Evolutionary conservation across 768 basidiomycete genomes (phyloP), one percentile per base, ranked within the genome.

Genomic region (Pulveroboletus ravenelii): DNA sequence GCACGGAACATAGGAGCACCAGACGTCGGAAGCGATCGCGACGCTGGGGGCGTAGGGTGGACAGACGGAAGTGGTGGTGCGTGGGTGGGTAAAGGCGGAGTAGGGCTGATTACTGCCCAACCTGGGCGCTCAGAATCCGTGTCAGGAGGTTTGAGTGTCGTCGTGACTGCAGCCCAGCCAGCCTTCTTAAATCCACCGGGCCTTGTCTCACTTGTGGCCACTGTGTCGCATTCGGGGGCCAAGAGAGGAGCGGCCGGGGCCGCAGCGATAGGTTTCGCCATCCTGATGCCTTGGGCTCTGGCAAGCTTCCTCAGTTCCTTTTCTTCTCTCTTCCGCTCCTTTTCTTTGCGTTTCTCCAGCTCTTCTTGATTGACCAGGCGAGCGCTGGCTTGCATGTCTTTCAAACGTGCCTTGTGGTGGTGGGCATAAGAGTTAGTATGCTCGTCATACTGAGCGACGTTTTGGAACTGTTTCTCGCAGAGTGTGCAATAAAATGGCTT

Each of bases 361-460:
- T 88, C 88, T 50, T 80, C 85, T 58, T 80, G 74, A 14, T 78
- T 77, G 48, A 81, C 80, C n/a, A 81, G 69, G 10, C 85, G 82
- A 44, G 79, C 79, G 44, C 82, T 82, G 27, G 82, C 80, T 70
- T 89, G 86, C 87, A 91, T 87, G 58, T 91, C 89, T 57, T 73
- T 84, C 64, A 84, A 78, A 43, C 90, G 84, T 32, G 84, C 84
- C 68, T 87, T 90, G 71, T 90, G 89, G 59, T 89, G 87, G 61
- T 91, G 89, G 0, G 88, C 87, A 57, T 90, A 91, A 7, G 90
- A 90, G 61, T 91, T 92, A 47, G 87, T 88, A 67, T 93, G 90
- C 61, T 92, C 90, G 56, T 92, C 90, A 59, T 88, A 93, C 61
- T 90, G 89, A 0, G 87, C 82, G 17, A 92, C 87, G 43, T 78